Percentiles rank a stretch among this genome's conserved stretches.
These are phyloP conservation scores for Chamaecyparis obtusa DNA, from an alignment of 75 land plant genomes.

Conservation along the genomic window DNA sequence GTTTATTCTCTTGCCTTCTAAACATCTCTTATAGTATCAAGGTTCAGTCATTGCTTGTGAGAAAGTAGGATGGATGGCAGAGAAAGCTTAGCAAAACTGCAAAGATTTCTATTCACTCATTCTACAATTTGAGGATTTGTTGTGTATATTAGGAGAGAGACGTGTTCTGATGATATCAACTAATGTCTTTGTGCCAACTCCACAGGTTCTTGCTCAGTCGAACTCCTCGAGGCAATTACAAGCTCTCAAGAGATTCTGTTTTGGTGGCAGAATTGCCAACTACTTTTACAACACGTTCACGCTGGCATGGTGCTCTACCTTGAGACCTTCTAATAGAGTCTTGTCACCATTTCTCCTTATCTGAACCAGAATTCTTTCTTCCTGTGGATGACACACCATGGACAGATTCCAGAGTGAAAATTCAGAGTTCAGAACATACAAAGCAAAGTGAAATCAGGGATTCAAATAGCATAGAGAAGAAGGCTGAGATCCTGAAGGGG, in stretches of 20 bases:
- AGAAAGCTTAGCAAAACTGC: not conserved
- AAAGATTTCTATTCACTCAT: not conserved
- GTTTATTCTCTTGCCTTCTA: constrained; percentile 4
- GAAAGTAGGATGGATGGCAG: not conserved
- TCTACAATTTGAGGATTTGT: not conserved
- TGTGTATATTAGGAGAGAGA: not conserved
- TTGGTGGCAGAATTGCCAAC: constrained; percentile 75
- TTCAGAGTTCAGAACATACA: constrained; percentile 5
- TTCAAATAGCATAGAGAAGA: constrained; percentile 12
- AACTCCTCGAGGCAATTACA: constrained; percentile 76
- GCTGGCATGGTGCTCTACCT: constrained; percentile 85
- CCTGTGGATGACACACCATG: constrained; percentile 8
- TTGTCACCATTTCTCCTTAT: constrained; percentile 69
- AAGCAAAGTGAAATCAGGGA: not conserved
- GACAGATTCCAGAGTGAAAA: not conserved
- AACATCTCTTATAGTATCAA: not conserved
- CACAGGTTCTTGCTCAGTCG: constrained; percentile 75
- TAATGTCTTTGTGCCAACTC: not conserved
- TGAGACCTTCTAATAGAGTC: constrained; percentile 67
- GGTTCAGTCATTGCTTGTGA: constrained; percentile 4
- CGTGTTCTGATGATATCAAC: not conserved
- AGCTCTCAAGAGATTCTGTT: constrained; percentile 68
- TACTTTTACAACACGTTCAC: constrained; percentile 57
- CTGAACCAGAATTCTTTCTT: constrained; percentile 61
- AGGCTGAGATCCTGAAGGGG: constrained; percentile 7